Conservation (phyloP, 352 stramenopile genomes). For the Thalassiosira mediterranea region DNA sequence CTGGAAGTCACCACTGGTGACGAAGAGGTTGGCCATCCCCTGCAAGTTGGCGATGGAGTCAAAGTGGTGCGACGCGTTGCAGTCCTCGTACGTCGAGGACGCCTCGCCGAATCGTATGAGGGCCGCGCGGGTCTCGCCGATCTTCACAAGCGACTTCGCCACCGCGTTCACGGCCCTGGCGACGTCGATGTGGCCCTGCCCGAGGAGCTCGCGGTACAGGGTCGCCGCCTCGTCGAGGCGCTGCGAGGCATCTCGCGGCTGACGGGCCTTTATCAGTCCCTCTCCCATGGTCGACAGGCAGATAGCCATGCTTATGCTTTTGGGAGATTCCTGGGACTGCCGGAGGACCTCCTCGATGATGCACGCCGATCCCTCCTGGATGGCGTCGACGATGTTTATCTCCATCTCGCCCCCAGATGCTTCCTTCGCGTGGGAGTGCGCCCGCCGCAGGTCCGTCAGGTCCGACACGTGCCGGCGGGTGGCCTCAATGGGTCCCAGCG, state of each 20-base stretch:
- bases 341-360: constrained; percentile 45
- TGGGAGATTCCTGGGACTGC: constrained; percentile 34
- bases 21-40: constrained; percentile 74
- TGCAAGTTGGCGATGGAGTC: constrained; percentile 82
- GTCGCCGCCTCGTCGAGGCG: constrained; percentile 73
- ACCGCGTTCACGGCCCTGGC: constrained; percentile 68
- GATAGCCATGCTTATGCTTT: constrained; percentile 63
- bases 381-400: constrained; percentile 49
- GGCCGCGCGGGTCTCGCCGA: constrained; percentile 70
- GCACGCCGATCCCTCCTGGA: constrained; percentile 49
- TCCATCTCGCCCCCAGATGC: constrained; percentile 14
- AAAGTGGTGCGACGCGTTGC: constrained; percentile 75
- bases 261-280: constrained; percentile 70
- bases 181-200: constrained; percentile 68
- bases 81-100: constrained; percentile 78
- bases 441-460: constrained; percentile 70
- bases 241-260: constrained; percentile 74
- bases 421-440: constrained; percentile 29
- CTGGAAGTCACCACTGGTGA: constrained; percentile 78
- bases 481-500: constrained; percentile 74
- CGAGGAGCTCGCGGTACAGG: constrained; percentile 73
- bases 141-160: constrained; percentile 75
- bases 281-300: constrained; percentile 81
- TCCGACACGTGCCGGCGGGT: constrained; percentile 77
- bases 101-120: constrained; percentile 80